These are phyloP conservation scores for Maudiozyma serrabonitensis DNA, from an alignment of 805 yeast genomes.

Conservation along the genomic window DNA sequence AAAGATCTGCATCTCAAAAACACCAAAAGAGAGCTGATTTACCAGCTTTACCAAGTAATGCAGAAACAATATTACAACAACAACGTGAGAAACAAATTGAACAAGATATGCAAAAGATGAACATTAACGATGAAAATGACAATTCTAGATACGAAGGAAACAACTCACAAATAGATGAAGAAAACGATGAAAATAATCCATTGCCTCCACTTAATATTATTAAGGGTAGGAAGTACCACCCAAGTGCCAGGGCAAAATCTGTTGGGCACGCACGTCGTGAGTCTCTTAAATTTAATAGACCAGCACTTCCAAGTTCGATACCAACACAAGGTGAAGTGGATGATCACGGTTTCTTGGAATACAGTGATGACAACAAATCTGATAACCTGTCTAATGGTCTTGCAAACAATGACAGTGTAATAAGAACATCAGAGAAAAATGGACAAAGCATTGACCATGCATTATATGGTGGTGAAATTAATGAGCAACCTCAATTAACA, in stretches of 20 bases:
- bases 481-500: slow-evolving; percentile 27
- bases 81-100: slow-evolving; percentile 20
- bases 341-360: slow-evolving; percentile 36
- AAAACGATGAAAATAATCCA: slow-evolving; percentile 15
- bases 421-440: background rate
- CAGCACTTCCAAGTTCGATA: slow-evolving; percentile 26
- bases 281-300: slow-evolving; percentile 34
- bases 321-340: slow-evolving; percentile 18
- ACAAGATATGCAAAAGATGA: slow-evolving; percentile 13
- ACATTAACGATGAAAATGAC: slow-evolving; percentile 4
- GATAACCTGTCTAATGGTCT: slow-evolving; percentile 33
- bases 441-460: background rate
- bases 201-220: slow-evolving; percentile 17
- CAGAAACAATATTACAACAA: slow-evolving; percentile 26
- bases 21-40: slow-evolving; percentile 18
- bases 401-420: slow-evolving; percentile 1
- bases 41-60: slow-evolving; percentile 30
- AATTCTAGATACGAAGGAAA: slow-evolving; percentile 1
- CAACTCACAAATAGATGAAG: slow-evolving; percentile 1
- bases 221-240: slow-evolving; percentile 42
- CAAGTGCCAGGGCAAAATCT: slow-evolving; percentile 81
- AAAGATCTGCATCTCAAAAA: slow-evolving; percentile 22
- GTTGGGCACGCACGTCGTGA: slow-evolving; percentile 61
- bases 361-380: slow-evolving; percentile 43
- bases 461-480: background rate